A percentile compares a stretch with the other conserved stretches of the same genome.
Conservation (phyloP, 129 eudicot genomes). For the Flaveria trinervia region DNA sequence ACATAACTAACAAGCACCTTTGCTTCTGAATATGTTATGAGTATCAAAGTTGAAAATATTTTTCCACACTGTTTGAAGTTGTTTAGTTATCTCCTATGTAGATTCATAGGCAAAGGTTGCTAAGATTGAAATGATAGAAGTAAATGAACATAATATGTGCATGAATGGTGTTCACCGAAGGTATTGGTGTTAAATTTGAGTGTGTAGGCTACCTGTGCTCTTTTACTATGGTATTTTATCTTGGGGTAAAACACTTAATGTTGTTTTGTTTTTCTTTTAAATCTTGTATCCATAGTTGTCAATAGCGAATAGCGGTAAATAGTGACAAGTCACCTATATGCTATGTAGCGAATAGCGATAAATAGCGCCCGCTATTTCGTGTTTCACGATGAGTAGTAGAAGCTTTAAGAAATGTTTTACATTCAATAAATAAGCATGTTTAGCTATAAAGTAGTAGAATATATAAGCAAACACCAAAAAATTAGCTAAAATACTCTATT, state of each 20-base stretch:
- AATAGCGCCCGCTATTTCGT: too few species aligned
- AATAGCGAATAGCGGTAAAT: too few species aligned
- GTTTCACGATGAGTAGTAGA: too few species aligned
- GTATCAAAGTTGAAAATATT: not conserved
- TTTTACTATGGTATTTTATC: not conserved
- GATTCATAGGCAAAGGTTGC: not conserved
- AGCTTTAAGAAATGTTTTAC: too few species aligned
- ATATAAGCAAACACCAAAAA: too few species aligned
- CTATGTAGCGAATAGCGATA: too few species aligned
- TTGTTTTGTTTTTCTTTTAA: not conserved
- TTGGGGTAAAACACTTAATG: not conserved
- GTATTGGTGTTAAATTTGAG: not conserved
- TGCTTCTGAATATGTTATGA: not conserved
- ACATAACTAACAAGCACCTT: not conserved
- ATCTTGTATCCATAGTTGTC: not conserved
- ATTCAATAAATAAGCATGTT: too few species aligned
- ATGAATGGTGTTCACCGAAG: not conserved
- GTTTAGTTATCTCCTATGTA: not conserved
- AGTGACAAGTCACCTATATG: too few species aligned
- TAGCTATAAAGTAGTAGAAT: too few species aligned
- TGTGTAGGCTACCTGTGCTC: not conserved
- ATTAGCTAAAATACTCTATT: too few species aligned
- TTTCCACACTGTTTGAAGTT: not conserved
- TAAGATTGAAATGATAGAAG: not conserved
- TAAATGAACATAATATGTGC: not conserved